These are phyloP conservation scores for Salix exigua DNA, from an alignment of 345 rosid species.

Conservation along the genomic window DNA sequence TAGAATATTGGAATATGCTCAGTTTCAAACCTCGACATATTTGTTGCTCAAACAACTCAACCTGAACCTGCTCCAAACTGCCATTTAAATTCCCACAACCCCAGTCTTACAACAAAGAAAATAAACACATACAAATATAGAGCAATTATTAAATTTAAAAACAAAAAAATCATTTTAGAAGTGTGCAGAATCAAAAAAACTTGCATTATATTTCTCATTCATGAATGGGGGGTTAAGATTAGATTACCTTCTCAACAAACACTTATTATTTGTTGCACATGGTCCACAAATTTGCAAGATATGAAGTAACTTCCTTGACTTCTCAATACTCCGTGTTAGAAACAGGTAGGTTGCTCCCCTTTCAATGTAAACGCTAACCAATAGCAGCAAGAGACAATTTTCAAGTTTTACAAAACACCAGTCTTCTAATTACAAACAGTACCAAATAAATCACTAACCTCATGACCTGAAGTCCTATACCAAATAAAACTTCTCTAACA, in stretches of 20 bases:
- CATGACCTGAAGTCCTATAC: conserved; percentile 81
- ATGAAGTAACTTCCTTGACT: conserved; percentile 57
- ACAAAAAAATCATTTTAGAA: neutral
- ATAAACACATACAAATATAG: conserved; percentile 3
- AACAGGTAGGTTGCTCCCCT: conserved; percentile 56
- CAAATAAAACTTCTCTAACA: conserved; percentile 61
- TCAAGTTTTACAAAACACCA: conserved; percentile 10
- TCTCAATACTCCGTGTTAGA: conserved; percentile 61
- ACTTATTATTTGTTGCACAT: conserved; percentile 28
- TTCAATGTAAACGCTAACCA: conserved; percentile 51
- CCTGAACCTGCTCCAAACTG: conserved; percentile 96
- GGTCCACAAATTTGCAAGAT: conserved; percentile 47
- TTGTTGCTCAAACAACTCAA: conserved; percentile 67
- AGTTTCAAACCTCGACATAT: conserved; percentile 59
- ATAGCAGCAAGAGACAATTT: conserved; percentile 1
- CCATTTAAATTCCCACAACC: conserved; percentile 54
- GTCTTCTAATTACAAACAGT: conserved; percentile 1
- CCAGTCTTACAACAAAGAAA: conserved; percentile 33
- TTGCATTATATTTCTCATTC: conserved; percentile 8
- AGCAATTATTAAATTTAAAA: conserved; percentile 2
- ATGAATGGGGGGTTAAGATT: conserved; percentile 11
- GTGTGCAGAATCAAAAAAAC: neutral
- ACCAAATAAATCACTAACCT: conserved; percentile 54
- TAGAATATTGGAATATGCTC: conserved; percentile 65
- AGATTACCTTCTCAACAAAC: conserved; percentile 60